Base-by-base conservation (phyloP, 1,139 yeast genomes). In the Nakaseomyces kungkrabaensis region DNA sequence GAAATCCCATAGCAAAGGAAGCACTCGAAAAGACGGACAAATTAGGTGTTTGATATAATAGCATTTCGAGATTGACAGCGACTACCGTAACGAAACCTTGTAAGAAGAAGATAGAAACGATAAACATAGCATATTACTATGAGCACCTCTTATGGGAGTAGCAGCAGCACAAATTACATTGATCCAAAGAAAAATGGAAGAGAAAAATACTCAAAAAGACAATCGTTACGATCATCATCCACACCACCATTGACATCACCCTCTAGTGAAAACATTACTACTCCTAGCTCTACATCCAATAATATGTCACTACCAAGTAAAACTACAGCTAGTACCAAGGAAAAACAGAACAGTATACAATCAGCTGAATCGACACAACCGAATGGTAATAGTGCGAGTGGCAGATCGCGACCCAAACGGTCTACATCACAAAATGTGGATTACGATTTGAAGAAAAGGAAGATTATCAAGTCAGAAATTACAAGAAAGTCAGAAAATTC, bases 381-480 rank as follows among this genome's bases (percentile, higher is more conserved):
- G 27, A 33, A 8, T 13, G 17, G 33, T 13, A 25, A 17, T 29
- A 26, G 24, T 37, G 45, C 13, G 40, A 34, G 48, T 48, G 50
- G 51, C 46, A 41, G 44, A 11, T 27, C 34, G 29, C 49, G 68
- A 34, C 66, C 66, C 4, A 60, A 61, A 47, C 54, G 67, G 48
- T 52, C 62, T 5, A 51, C 63, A n/a, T 59, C 67, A 3, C 53
- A 51, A 32, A 62, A 61, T 46, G 66, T 65, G 22, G 62, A 65
- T 50, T 65, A 65, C 41, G 58, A 62, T 49, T 52, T 65, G 47
- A 63, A 62, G 51, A 61, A 59, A 49, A 56, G 66, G 37, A 59
- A 57, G 38, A 59, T 65, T 33, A 61, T 63, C 42, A 59, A 58
- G 13, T 54, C 59, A 3, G 62, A 60, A 31, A 60, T 57, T 48